Conservation (phyloP, 371 early-diverging fungal genomes). For the Funneliformis caledonium region DNA sequence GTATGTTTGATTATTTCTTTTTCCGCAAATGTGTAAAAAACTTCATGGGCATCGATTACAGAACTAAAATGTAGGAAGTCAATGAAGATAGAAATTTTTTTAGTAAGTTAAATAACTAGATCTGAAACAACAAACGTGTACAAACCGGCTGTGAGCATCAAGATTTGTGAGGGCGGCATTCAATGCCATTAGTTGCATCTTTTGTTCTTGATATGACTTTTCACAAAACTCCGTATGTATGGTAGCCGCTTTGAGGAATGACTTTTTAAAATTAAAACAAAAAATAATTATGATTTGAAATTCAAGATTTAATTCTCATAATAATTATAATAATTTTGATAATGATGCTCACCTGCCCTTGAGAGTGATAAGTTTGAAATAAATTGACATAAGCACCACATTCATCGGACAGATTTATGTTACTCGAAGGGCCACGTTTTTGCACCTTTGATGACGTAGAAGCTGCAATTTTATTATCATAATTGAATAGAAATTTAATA, state of each 20-base stretch:
- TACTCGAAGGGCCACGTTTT: neutral
- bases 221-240: conserved; percentile 54
- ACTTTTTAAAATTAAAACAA: neutral
- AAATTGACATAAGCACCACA: conserved; percentile 14
- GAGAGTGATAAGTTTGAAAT: conserved; percentile 16
- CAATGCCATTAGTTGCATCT: conserved; percentile 61
- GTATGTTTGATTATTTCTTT: conserved; percentile 49
- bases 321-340: neutral
- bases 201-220: conserved; percentile 56
- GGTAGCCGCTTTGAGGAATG: conserved; percentile 46
- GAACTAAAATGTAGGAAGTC: conserved; percentile 41
- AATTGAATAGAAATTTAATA: neutral
- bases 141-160: conserved; percentile 53
- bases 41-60: conserved; percentile 48
- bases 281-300: neutral
- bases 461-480: neutral
- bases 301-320: neutral
- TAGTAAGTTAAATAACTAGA: neutral
- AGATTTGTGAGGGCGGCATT: conserved; percentile 65
- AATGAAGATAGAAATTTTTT: neutral
- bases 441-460: conserved; percentile 3
- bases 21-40: conserved; percentile 45
- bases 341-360: conserved; percentile 24
- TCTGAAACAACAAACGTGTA: neutral
- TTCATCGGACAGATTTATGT: conserved; percentile 13